phyloP scores from a whole-genome alignment of 2,329 filamentous ascomycete genomes.

The Davidsoniella eucalypti region DNA sequence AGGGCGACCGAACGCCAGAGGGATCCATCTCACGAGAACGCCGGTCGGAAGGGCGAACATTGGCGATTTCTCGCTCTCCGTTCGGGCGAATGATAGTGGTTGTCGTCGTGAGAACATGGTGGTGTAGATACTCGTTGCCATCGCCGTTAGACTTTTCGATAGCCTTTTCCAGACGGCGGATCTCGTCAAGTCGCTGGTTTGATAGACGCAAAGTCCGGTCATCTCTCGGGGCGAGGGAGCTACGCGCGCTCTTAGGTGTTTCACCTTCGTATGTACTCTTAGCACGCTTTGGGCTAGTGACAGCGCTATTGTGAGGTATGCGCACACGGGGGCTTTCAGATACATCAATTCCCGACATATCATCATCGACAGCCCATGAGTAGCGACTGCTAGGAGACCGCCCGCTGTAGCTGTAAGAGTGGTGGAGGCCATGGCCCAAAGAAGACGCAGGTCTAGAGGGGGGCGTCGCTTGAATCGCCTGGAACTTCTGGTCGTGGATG shows the following conservation, averaged over 20 bases:
- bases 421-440: constrained; percentile 4
- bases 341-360: constrained; percentile 39
- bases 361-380: constrained; percentile 39
- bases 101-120: constrained; percentile 11
- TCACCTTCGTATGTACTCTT: constrained; percentile 7
- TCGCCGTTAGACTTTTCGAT: constrained; percentile 17
- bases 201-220: constrained; percentile 7
- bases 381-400: constrained; percentile 34
- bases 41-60: background rate
- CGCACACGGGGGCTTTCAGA: constrained; percentile 39
- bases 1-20: background rate
- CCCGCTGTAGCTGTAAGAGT: constrained; percentile 8
- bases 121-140: constrained; percentile 11
- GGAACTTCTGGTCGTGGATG: constrained; percentile 3
- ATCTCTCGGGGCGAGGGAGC: constrained; percentile 1
- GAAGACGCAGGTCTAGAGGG: constrained; percentile 5
- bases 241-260: background rate
- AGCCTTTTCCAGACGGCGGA: constrained; percentile 20
- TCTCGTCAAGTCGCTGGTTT: constrained; percentile 21
- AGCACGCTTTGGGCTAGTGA: constrained; percentile 2
- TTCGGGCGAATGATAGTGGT: constrained; percentile 10
- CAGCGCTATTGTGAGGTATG: constrained; percentile 14
- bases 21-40: constrained; percentile 5
- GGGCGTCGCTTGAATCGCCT: constrained; percentile 1
- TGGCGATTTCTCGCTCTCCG: constrained; percentile 1